phyloP scores from a whole-genome alignment of 78 protist genomes.

The Planoprotostelium fungivorum region DNA sequence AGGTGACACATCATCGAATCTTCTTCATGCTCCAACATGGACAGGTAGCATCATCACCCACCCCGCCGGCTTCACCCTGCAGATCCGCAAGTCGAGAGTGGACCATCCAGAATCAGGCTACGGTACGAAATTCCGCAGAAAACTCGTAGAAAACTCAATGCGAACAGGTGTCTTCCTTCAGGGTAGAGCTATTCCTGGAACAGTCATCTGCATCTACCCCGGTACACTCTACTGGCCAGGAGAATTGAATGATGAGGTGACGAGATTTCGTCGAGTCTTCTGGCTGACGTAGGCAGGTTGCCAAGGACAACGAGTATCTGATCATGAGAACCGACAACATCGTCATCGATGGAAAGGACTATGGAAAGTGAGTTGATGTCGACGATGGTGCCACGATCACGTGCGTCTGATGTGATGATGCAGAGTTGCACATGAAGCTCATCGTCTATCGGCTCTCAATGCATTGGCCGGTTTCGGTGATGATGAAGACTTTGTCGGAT shows the following conservation, averaged over 20 bases:
- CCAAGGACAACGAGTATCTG: neutral
- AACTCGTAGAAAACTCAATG: neutral
- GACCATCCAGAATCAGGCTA: neutral
- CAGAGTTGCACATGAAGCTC: neutral
- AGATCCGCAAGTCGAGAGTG: neutral
- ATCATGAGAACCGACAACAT: neutral
- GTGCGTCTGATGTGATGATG: no score
- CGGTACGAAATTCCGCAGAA: neutral
- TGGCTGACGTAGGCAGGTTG: neutral
- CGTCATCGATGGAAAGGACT: neutral
- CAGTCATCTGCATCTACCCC: neutral
- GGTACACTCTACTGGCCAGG: neutral
- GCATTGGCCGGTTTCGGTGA: neutral
- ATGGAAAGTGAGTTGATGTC: neutral
- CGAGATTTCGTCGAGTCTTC: neutral
- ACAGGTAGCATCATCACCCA: neutral
- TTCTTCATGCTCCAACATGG: neutral
- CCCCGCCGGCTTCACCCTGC: neutral
- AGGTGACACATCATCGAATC: neutral
- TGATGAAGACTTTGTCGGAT: neutral
- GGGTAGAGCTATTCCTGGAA: neutral
- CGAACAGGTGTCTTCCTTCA: neutral
- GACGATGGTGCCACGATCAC: no score
- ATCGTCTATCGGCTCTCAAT: neutral
- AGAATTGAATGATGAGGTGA: neutral